phyloP scores from a whole-genome alignment of 176 grass and related monocot genomes.

The Zoysia japonica region DNA sequence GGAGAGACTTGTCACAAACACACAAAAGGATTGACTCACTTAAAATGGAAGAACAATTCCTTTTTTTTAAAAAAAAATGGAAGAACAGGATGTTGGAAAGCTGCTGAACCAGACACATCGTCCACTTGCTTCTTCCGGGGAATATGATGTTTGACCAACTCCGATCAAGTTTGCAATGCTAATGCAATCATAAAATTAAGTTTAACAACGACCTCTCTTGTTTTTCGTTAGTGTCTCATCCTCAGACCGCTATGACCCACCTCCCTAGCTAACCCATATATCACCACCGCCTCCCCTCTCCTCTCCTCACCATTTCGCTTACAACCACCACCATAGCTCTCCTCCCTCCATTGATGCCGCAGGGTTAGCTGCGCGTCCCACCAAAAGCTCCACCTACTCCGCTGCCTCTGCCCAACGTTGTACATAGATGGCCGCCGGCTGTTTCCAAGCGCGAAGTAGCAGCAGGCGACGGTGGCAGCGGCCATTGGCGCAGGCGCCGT shows the following conservation, averaged over 20 bases:
- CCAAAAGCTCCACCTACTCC: neutral
- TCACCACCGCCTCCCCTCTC: constrained; percentile 17
- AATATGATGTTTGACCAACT: constrained; percentile 29
- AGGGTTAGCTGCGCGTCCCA: constrained; percentile 1
- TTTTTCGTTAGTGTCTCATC: neutral
- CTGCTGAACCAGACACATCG: neutral
- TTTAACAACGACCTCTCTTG: neutral
- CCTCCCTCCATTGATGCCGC: neutral
- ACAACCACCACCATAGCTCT: neutral
- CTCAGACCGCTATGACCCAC: constrained; percentile 1
- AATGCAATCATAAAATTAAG: constrained; percentile 8
- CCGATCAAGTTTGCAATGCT: neutral
- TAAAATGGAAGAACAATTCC: too few relatives aligned
- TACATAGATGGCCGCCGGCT: constrained; percentile 6
- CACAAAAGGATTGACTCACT: too few relatives aligned
- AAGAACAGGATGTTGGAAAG: constrained; percentile 1
- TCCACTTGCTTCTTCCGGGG: constrained; percentile 6
- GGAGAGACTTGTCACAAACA: too few relatives aligned
- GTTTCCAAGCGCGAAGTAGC: constrained; percentile 9
- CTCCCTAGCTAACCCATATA: constrained; percentile 20
- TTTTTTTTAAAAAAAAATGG: too few relatives aligned
- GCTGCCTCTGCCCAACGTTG: neutral
- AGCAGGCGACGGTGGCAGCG: neutral
- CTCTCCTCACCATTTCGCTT: constrained; percentile 35
- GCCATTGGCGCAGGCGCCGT: neutral